Percentiles rank a stretch among this genome's conserved stretches.
These are phyloP conservation scores for Diaporthe capsici DNA, from an alignment of 2,329 filamentous ascomycete species.

Conservation along the genomic window DNA sequence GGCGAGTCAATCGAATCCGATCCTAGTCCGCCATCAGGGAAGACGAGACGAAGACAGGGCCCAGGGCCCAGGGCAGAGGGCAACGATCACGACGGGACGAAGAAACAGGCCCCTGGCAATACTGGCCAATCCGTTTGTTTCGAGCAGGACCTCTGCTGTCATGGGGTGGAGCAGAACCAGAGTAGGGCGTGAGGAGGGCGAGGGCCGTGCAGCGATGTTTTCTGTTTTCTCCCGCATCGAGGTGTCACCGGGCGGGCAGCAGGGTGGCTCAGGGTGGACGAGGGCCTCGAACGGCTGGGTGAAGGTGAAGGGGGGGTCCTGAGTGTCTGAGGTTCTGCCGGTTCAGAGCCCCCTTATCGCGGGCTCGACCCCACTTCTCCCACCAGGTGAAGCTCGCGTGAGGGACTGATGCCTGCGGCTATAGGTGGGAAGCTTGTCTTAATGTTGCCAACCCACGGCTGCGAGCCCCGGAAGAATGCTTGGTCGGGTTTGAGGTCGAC, in stretches of 20 bases:
- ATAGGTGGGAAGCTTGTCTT: conserved; percentile 7
- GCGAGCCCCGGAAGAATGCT: conserved; percentile 18
- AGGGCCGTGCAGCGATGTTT: conserved; percentile 23
- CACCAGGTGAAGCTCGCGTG: conserved; percentile 18
- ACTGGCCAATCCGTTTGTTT: conserved; percentile 31
- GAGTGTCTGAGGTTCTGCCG: conserved; percentile 36
- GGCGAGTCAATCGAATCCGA: conserved; percentile 29
- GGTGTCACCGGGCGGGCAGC: conserved; percentile 3
- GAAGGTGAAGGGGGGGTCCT: conserved; percentile 5
- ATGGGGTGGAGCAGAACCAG: conserved; percentile 20
- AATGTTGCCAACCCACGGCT: conserved; percentile 10
- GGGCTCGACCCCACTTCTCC: conserved; percentile 18
- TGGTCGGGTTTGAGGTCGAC: conserved; percentile 34
- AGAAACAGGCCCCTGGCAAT: conserved; percentile 32
- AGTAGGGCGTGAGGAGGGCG: conserved; percentile 11
- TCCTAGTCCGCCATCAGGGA: conserved; percentile 14
- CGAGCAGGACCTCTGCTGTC: neutral
- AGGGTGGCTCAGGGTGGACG: conserved; percentile 11
- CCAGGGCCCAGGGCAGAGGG: conserved; percentile 19
- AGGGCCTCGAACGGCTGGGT: conserved; percentile 27
- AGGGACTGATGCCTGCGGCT: conserved; percentile 14
- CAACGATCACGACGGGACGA: conserved; percentile 12
- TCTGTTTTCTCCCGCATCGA: conserved; percentile 16
- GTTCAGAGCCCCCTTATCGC: conserved; percentile 29
- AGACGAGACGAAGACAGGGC: conserved; percentile 11